Evolutionary conservation across 805 yeast genomes (phyloP), one percentile per base, ranked within the genome.

Genomic region (Jamesozyma jinghongensis): DNA sequence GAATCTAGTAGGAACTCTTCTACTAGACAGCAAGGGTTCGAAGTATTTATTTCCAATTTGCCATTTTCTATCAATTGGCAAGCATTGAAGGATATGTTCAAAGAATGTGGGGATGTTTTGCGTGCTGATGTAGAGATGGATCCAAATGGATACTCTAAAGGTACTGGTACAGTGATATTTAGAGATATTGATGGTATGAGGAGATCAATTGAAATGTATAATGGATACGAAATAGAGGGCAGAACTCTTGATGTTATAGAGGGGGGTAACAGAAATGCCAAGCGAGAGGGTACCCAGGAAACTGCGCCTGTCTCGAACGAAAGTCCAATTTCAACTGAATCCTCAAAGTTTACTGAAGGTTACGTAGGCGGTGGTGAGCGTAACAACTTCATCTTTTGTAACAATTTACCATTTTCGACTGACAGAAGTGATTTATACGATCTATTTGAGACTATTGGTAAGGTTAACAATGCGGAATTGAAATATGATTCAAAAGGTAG

Each of bases 321-420:
- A 13, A 5, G 14, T 7, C 31, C 7, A 12, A 5, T 12, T 12
- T 28, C 31, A n/a, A 10, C n/a, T 5, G 14, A 16, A 19, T 18
- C 30, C 13, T 56, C 77, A 30, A 78, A 68, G 7, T 84, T 86
- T 59, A 76, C 87, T 12, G 75, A 71, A 36, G 81, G 78, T 41
- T 87, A 83, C 33, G 52, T 59, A 7, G 84, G 81, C 2, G 66
- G 70, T 34, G 86, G 85, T 33, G 73, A 66, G 31, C 77, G 75
- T 37, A 79, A 77, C 37, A 74, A 68, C 27, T 69, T 74, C 18
- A 73, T 90, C 34, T 82, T 65, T 56, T 87, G 83, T 18, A 72
- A 71, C 34, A 90, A 90, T 66, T 68, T 90, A 56, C 97, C 97
- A 25, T 85, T 76, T 71, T 81, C 87, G 39, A 88, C 97, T n/a